A percentile compares a stretch with the other conserved stretches of the same genome.
Evolutionary conservation across 768 basidiomycete genomes (phyloP).

Genomic region (Lactarius vividus): DNA sequence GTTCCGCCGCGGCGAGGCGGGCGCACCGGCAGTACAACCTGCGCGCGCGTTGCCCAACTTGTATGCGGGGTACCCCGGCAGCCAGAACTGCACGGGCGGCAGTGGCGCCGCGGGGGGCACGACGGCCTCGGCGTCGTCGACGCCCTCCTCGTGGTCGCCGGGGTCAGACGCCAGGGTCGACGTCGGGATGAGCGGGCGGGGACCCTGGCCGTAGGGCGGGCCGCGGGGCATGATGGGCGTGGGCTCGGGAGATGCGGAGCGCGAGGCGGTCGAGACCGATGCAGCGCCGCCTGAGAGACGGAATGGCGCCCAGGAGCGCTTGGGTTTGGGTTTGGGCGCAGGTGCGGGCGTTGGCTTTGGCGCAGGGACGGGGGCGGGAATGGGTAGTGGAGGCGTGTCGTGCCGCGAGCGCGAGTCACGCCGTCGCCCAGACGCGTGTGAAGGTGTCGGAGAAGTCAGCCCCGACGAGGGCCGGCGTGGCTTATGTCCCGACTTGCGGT

Average conservation of each 20-base stretch:
- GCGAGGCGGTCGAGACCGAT: background rate
- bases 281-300: slow-evolving; percentile 16
- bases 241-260: slow-evolving; percentile 7
- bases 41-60: background rate
- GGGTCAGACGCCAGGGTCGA: slow-evolving; percentile 9
- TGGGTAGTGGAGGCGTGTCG: slow-evolving; percentile 14
- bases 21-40: too few species aligned
- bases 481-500: slow-evolving; percentile 14
- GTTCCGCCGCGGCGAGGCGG: background rate
- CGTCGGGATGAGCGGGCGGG: slow-evolving; percentile 5
- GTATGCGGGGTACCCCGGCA: slow-evolving; percentile 26
- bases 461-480: slow-evolving; percentile 20
- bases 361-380: background rate
- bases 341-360: slow-evolving; percentile 4
- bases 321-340: background rate
- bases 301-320: slow-evolving; percentile 21
- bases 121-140: background rate
- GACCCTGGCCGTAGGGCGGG: background rate
- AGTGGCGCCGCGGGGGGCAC: slow-evolving; percentile 24
- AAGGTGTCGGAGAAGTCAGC: slow-evolving; percentile 23
- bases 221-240: slow-evolving; percentile 11
- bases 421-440: slow-evolving; percentile 6
- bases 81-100: slow-evolving; percentile 28
- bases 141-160: background rate
- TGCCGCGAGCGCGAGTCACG: slow-evolving; percentile 3